Percentiles rank a stretch among this genome's conserved stretches.
Evolutionary conservation across 2,329 filamentous ascomycete genomes (phyloP).

Genomic region (Epichloe glyceriae): DNA sequence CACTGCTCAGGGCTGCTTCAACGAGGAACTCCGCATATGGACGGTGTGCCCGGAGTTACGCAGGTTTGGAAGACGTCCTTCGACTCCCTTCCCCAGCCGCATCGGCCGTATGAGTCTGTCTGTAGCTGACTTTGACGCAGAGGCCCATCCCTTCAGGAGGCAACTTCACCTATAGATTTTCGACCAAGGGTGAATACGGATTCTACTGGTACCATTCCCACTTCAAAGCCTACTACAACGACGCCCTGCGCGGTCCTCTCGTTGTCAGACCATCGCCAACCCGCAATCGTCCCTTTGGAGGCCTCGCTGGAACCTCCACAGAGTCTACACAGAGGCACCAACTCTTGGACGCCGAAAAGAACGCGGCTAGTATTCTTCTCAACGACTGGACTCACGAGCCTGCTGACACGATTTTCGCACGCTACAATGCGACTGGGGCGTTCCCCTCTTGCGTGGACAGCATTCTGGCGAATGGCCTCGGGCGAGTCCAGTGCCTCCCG

Average conservation of each 20-base stretch:
- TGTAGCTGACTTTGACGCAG: neutral
- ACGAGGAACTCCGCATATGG: constrained; percentile 2
- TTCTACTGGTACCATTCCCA: constrained; percentile 7
- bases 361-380: constrained; percentile 1
- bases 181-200: constrained; percentile 1
- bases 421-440: neutral
- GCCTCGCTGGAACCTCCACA: neutral
- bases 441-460: constrained; percentile 3
- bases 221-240: constrained; percentile 4
- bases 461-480: constrained; percentile 3
- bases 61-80: neutral
- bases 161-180: constrained; percentile 3
- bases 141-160: neutral
- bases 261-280: neutral
- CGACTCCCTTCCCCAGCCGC: neutral
- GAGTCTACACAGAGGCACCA: neutral
- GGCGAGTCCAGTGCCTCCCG: constrained; percentile 1
- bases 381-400: constrained; percentile 5
- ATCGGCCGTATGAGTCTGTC: neutral
- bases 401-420: neutral
- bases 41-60: constrained; percentile 4
- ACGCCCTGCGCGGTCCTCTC: constrained; percentile 4
- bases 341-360: constrained; percentile 1
- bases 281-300: constrained; percentile 1
- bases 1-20: neutral